Evolutionary conservation across 352 stramenopile species (phyloP), one percentile per base, ranked within the genome.

Genomic region (Phytophthora pluvialis): DNA sequence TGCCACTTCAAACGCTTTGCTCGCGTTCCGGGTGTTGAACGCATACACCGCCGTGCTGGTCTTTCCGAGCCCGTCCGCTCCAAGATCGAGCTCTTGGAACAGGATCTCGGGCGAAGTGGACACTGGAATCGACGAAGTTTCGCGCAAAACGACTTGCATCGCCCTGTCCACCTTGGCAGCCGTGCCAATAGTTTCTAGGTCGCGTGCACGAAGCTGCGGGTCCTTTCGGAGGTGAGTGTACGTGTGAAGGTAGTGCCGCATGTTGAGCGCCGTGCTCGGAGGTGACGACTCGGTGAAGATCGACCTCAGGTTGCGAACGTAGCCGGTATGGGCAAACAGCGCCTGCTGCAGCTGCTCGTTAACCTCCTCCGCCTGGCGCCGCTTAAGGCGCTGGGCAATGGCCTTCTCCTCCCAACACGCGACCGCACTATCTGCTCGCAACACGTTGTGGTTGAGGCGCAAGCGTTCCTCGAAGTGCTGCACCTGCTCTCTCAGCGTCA

Each of bases 231-330:
- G 66, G 21, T 64, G 61, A 8, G 69, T 75, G 70, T 81, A 80
- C 40, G 60, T 73, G 67, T 86, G 77, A 26, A 86, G 64, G 18
- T 77, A 60, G 29, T 77, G 57, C 13, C 58, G 72, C 66, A 81
- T 65, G 60, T 81, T 78, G 25, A 83, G 66, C 16, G 77, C 65
- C 31, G 45, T 16, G 45, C 46, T 67, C 10, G 61, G 38, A 63
- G 55, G 48, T 50, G 62, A 49, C 5, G 70, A 66, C 28, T 63
- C 47, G 7, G 52, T 64, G 45, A 77, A 74, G 4, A 74, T 60
- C 4, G 65, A 64, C 44, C 28, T 63, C 6, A 74, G 38, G 18
- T 70, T 52, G n/a, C 53, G 40, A 45, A 72, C 42, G 18, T 53
- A 45, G 5, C 61, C 29, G 9, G 54, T 50, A 12, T 77, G 31